A percentile compares a stretch with the other conserved stretches of the same genome.
Conservation (phyloP, 768 basidiomycete species). For the Gymnopilus dilepis region DNA sequence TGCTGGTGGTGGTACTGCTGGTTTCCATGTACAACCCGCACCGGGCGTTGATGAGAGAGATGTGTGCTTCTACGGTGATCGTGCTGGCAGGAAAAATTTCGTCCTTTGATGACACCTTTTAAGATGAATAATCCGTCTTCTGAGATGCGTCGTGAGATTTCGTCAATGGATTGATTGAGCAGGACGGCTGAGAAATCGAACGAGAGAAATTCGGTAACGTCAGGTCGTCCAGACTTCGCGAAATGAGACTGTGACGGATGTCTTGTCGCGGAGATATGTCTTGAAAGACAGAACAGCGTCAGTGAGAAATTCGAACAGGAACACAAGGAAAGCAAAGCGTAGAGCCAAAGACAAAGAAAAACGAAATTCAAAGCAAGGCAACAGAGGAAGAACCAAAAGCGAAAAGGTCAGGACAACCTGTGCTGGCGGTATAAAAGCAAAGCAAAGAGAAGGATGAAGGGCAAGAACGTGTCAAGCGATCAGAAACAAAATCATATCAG, state of each 20-base stretch:
- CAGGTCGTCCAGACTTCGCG: background rate
- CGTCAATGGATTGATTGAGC: conserved; percentile 2
- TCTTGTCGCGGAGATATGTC: background rate
- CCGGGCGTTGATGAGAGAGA: background rate
- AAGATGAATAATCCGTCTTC: background rate
- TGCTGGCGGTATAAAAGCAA: background rate
- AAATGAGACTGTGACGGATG: conserved; percentile 3
- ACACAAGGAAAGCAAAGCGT: background rate
- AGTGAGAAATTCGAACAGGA: background rate
- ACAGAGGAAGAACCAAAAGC: background rate
- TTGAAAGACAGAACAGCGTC: conserved; percentile 7
- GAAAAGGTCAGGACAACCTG: background rate
- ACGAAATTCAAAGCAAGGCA: background rate
- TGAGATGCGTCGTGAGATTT: background rate
- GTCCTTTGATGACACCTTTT: background rate
- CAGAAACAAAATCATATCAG: conserved; percentile 7
- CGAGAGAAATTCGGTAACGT: background rate
- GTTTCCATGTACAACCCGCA: conserved; percentile 8
- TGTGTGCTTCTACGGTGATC: background rate
- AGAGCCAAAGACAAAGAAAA: background rate
- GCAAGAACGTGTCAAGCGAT: conserved; percentile 10
- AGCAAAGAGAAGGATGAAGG: background rate
- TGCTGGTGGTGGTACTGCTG: conserved; percentile 6
- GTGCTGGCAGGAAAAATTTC: background rate
- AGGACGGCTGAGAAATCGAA: background rate